Percentiles rank a stretch among this genome's conserved stretches.
phyloP scores from a whole-genome alignment of 495 filamentous ascomycete species.

The Ramalina peruviana region DNA sequence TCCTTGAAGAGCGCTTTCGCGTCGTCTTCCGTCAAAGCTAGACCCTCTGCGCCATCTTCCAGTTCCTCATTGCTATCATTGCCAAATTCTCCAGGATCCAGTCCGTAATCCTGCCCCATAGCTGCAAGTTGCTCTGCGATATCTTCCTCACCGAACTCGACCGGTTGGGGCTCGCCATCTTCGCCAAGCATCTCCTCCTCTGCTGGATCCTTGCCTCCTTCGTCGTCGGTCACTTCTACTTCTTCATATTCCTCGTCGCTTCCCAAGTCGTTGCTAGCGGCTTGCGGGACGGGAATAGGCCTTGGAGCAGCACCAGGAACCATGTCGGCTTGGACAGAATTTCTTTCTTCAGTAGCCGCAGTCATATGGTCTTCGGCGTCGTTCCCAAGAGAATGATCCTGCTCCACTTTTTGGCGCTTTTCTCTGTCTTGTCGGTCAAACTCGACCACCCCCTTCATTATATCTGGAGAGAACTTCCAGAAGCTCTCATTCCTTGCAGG shows the following conservation, averaged over 20 bases:
- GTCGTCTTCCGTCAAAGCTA: slow-evolving; percentile 53
- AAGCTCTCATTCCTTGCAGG: slow-evolving; percentile 68
- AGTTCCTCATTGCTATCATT: slow-evolving; percentile 47
- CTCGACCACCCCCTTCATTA: slow-evolving; percentile 67
- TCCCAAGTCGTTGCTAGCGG: slow-evolving; percentile 6
- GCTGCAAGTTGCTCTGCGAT: slow-evolving; percentile 81
- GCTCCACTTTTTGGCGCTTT: slow-evolving; percentile 28
- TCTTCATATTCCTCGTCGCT: slow-evolving; percentile 67
- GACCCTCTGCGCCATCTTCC: slow-evolving; percentile 57
- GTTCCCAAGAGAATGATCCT: slow-evolving; percentile 17
- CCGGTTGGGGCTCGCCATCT: slow-evolving; percentile 34
- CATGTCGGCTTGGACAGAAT: background rate
- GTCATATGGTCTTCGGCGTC: slow-evolving; percentile 21
- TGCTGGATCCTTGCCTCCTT: slow-evolving; percentile 35
- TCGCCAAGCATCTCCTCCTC: slow-evolving; percentile 58
- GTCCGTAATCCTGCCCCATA: slow-evolving; percentile 69
- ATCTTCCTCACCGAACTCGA: slow-evolving; percentile 92
- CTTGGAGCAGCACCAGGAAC: slow-evolving; percentile 4
- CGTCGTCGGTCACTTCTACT: slow-evolving; percentile 70
- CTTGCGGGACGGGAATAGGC: slow-evolving; percentile 1
- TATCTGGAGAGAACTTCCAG: slow-evolving; percentile 79
- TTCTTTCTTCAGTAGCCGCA: slow-evolving; percentile 13
- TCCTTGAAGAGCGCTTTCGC: slow-evolving; percentile 66
- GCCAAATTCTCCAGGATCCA: slow-evolving; percentile 58
- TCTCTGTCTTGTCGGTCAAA: slow-evolving; percentile 44